Evolutionary conservation across 805 yeast genomes (phyloP).

Genomic region (Jamesozyma hellenica): DNA sequence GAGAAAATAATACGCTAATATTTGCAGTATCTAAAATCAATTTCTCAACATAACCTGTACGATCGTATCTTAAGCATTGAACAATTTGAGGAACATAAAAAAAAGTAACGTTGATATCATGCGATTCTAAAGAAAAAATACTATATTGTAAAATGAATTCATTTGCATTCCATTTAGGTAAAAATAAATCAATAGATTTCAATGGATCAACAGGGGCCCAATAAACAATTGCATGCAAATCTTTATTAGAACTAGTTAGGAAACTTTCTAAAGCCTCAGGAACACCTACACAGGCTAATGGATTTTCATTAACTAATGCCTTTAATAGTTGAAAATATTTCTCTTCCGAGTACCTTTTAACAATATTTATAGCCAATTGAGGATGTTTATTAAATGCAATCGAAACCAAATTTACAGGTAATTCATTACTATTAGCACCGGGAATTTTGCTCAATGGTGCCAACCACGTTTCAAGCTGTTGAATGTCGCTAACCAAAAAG

Average conservation of each 20-base stretch:
- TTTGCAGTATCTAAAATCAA: conserved; percentile 87
- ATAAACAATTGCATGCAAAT: conserved; percentile 36
- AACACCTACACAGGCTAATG: conserved; percentile 35
- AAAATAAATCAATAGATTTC: conserved; percentile 72
- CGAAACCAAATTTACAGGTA: conserved; percentile 31
- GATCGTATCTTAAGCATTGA: conserved; percentile 78
- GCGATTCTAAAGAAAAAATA: conserved; percentile 79
- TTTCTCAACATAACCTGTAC: conserved; percentile 73
- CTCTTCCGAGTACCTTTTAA: conserved; percentile 39
- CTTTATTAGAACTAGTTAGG: conserved; percentile 6
- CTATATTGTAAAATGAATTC: conserved; percentile 74
- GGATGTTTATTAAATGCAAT: conserved; percentile 63
- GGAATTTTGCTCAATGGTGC: conserved; percentile 30
- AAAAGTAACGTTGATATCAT: conserved; percentile 79
- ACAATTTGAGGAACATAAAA: conserved; percentile 98
- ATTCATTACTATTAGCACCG: conserved; percentile 30
- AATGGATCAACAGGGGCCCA: conserved; percentile 77
- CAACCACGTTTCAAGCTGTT: conserved; percentile 68
- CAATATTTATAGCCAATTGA: conserved; percentile 58
- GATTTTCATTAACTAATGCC: conserved; percentile 41
- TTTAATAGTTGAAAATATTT: conserved; percentile 30
- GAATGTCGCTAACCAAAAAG: conserved; percentile 69
- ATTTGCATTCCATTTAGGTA: conserved; percentile 60
- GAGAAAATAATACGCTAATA: conserved; percentile 85
- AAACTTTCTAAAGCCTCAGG: conserved; percentile 15